Conservation (phyloP, 352 stramenopile species). For the Aphanomyces astaci region DNA sequence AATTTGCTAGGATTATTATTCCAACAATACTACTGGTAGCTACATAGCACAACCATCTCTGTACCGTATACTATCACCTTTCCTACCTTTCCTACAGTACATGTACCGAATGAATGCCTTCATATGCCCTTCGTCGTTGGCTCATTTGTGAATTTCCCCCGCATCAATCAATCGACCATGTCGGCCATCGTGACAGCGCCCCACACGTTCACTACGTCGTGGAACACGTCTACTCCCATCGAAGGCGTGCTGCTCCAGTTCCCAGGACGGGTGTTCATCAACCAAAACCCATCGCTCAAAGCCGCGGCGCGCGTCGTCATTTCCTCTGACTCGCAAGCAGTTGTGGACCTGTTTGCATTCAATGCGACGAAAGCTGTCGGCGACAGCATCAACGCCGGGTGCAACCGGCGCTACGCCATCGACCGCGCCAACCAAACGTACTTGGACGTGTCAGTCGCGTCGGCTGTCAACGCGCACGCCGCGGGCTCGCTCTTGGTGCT, state of each 20-base stretch:
- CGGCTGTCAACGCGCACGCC: neutral
- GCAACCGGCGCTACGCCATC: neutral
- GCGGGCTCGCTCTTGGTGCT: neutral
- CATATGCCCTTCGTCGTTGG: no score
- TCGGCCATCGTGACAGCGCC: conserved; percentile 6
- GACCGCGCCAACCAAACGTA: conserved; percentile 11
- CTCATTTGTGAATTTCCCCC: no score
- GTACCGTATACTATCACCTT: neutral
- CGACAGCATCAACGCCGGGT: neutral
- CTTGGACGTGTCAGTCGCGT: conserved; percentile 10
- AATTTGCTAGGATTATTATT: no score
- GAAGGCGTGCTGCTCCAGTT: conserved; percentile 11
- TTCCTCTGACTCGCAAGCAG: conserved; percentile 7
- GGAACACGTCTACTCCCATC: neutral
- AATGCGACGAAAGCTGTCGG: neutral
- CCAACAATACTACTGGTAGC: no score
- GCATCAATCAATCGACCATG: no score
- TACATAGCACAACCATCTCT: no score
- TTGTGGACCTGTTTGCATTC: conserved; percentile 6
- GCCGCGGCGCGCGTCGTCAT: conserved; percentile 4
- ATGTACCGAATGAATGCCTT: neutral
- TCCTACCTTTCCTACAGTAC: neutral
- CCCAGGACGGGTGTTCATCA: conserved; percentile 13
- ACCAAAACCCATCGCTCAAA: neutral
- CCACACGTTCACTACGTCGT: conserved; percentile 6